phyloP scores from a whole-genome alignment of 441 rosid species.

The Monsonia emarginata region DNA sequence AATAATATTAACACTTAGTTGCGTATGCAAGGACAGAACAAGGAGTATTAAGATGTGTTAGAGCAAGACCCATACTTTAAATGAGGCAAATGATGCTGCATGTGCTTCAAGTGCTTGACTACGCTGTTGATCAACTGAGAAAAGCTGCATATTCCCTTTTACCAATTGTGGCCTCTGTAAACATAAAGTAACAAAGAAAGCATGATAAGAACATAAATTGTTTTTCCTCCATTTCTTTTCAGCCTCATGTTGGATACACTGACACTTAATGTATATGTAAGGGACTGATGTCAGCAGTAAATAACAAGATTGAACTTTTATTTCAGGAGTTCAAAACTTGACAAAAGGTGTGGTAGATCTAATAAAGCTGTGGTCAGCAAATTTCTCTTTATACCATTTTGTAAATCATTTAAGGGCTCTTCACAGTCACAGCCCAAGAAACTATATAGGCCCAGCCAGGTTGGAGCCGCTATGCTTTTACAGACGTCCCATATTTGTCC shows the following conservation, averaged over 20 bases:
- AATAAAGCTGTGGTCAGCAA: not conserved
- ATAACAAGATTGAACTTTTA: not conserved
- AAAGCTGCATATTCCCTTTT: conserved; percentile 98
- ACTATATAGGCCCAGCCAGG: not conserved
- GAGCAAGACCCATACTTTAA: conserved; percentile 39
- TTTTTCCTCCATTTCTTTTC: not conserved
- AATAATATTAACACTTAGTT: not conserved
- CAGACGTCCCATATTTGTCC: not conserved
- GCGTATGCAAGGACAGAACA: not conserved
- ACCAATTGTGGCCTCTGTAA: conserved; percentile 83
- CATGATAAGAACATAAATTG: conserved; percentile 9
- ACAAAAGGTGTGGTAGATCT: not conserved
- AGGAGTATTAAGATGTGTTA: not conserved
- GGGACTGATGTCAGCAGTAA: not conserved
- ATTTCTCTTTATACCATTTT: not conserved
- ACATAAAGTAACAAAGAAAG: conserved; percentile 14
- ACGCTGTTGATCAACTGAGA: conserved; percentile 95
- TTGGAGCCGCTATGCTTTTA: not conserved
- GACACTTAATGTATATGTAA: not conserved
- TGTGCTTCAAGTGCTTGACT: conserved; percentile 99
- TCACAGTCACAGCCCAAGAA: not conserved
- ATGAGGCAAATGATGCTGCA: conserved; percentile 94
- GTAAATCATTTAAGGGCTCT: not conserved
- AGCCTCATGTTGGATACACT: not conserved
- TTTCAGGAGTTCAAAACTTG: not conserved